phyloP scores from a whole-genome alignment of 2,329 filamentous ascomycete genomes.

The Canariomyces notabilis region DNA sequence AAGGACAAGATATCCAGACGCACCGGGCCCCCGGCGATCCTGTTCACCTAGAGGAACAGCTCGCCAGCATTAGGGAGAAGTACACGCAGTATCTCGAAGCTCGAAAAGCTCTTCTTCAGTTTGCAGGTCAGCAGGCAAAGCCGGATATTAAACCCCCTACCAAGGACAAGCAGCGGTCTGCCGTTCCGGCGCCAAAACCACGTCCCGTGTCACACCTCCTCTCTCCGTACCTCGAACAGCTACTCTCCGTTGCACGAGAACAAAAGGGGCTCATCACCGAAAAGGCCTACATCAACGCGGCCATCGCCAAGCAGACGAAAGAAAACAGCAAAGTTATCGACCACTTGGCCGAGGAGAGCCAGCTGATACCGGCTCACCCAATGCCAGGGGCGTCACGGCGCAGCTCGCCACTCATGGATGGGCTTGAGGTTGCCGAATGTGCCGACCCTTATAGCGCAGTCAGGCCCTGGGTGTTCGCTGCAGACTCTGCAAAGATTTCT shows the following conservation, averaged over 20 bases:
- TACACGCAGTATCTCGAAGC: conserved; percentile 50
- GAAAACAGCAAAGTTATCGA: conserved; percentile 47
- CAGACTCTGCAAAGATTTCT: conserved; percentile 54
- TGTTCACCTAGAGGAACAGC: conserved; percentile 34
- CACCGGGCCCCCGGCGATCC: conserved; percentile 21
- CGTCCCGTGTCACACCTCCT: conserved; percentile 40
- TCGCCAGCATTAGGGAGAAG: conserved; percentile 47
- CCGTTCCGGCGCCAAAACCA: conserved; percentile 10
- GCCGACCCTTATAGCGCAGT: conserved; percentile 40
- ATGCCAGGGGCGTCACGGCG: conserved; percentile 33
- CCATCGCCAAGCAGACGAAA: conserved; percentile 47
- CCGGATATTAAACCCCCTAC: conserved; percentile 17
- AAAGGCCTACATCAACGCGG: conserved; percentile 51
- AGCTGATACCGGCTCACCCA: conserved; percentile 51
- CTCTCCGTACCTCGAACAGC: conserved; percentile 50
- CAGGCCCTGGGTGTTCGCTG: conserved; percentile 55
- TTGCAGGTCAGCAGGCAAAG: conserved; percentile 27
- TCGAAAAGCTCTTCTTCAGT: conserved; percentile 44
- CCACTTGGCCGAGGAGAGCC: conserved; percentile 57
- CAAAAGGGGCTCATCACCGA: conserved; percentile 55
- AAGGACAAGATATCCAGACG: conserved; percentile 23
- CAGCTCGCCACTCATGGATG: conserved; percentile 38
- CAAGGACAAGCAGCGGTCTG: conserved; percentile 6
- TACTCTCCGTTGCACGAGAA: conserved; percentile 48
- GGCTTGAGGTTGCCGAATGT: conserved; percentile 34